Evolutionary conservation across 129 eudicot species (phyloP).

Genomic region (Chrysanthemum makinoi): DNA sequence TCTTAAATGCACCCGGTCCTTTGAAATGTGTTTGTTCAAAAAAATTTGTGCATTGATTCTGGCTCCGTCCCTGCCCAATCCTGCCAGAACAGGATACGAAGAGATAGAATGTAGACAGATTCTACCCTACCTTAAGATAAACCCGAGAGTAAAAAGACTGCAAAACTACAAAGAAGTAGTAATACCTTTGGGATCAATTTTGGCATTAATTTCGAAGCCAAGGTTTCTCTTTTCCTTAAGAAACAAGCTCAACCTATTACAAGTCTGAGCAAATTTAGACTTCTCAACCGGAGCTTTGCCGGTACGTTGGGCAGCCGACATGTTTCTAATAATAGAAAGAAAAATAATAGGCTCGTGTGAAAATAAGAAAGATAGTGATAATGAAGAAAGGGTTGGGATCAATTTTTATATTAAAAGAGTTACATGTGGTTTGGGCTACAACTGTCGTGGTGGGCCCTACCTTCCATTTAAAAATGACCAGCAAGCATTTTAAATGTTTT

Average conservation of each 20-base stretch:
- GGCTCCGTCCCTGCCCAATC: too few relatives aligned
- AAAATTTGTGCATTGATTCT: too few relatives aligned
- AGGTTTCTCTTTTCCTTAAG: slow-evolving; percentile 52
- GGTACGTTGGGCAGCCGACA: slow-evolving; percentile 33
- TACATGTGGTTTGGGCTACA: background rate
- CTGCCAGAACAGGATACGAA: too few relatives aligned
- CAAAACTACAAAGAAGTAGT: too few relatives aligned
- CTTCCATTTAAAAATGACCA: background rate
- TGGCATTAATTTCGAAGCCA: slow-evolving; percentile 32
- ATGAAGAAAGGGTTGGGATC: background rate
- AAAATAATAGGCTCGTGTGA: background rate
- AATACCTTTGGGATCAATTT: slow-evolving; percentile 22
- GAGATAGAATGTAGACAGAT: too few relatives aligned
- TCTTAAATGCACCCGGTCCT: too few relatives aligned
- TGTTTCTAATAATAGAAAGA: background rate
- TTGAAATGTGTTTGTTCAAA: too few relatives aligned
- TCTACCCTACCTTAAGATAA: too few relatives aligned
- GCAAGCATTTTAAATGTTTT: background rate
- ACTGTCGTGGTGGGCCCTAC: slow-evolving; percentile 28
- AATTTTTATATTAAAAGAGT: slow-evolving; percentile 18
- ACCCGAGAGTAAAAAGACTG: too few relatives aligned
- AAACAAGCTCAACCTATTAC: slow-evolving; percentile 50
- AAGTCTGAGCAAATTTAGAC: slow-evolving; percentile 43
- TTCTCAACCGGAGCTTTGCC: slow-evolving; percentile 30
- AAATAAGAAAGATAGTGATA: background rate